A percentile compares a stretch with the other conserved stretches of the same genome.
Conservation (phyloP, 2,329 filamentous ascomycete species). For the Plenodomus biglobosus region DNA sequence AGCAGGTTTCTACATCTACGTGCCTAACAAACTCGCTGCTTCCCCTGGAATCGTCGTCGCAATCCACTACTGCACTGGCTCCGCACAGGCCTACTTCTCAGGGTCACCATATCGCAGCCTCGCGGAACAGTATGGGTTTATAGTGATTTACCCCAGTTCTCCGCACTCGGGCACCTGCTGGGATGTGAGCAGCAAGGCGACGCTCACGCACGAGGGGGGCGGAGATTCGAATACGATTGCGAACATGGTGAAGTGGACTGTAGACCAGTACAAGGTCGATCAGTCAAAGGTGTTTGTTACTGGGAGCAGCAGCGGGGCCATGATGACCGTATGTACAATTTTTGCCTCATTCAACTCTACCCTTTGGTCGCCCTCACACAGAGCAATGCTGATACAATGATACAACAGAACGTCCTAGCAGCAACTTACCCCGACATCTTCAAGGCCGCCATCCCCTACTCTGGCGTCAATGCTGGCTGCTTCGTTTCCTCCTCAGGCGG, state of each 20-base stretch:
- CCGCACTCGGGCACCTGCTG: conserved; percentile 59
- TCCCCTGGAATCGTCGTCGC: conserved; percentile 58
- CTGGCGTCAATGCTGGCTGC: conserved; percentile 58
- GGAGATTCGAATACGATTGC: conserved; percentile 60
- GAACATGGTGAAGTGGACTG: conserved; percentile 61
- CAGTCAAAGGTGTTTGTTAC: conserved; percentile 57
- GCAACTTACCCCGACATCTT: conserved; percentile 59
- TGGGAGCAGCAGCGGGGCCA: conserved; percentile 57
- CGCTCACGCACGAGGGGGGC: conserved; percentile 59
- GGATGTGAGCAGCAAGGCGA: conserved; percentile 59
- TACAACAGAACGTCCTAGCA: conserved; percentile 49
- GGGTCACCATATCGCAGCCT: conserved; percentile 57
- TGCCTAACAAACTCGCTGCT: conserved; percentile 48
- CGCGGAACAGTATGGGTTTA: conserved; percentile 60
- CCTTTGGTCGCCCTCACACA: no score
- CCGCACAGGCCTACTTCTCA: conserved; percentile 52
- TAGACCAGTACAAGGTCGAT: conserved; percentile 56
- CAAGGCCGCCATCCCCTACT: conserved; percentile 54
- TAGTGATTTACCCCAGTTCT: conserved; percentile 61
- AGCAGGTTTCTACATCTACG: conserved; percentile 57
- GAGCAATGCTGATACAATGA: conserved; percentile 4
- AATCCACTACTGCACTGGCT: conserved; percentile 60
- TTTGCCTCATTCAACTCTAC: no score
- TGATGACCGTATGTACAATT: conserved; percentile 58
- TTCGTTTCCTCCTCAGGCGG: conserved; percentile 50